Conservation (phyloP, 2,329 filamentous ascomycete species). For the Dothistroma pini region DNA sequence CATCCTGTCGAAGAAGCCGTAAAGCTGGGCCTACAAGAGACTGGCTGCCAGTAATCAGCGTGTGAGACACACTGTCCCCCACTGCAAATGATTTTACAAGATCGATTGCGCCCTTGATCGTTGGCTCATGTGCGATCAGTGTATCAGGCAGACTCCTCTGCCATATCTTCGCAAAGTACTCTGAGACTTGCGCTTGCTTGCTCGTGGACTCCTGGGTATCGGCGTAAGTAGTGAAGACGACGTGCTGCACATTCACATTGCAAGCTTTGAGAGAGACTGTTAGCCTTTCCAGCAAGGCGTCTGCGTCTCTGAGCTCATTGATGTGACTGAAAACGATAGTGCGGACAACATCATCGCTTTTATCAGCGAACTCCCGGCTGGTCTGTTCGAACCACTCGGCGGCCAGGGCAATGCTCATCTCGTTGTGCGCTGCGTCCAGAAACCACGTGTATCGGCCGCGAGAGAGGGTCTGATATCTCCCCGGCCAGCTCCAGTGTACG, state of each 20-base stretch:
- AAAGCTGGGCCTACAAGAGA: conserved; percentile 19
- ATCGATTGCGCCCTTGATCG: conserved; percentile 16
- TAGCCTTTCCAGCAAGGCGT: conserved; percentile 17
- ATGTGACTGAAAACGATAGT: conserved; percentile 29
- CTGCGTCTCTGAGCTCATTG: conserved; percentile 25
- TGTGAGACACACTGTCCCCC: conserved; percentile 1
- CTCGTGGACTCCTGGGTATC: conserved; percentile 9
- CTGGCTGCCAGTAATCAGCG: conserved; percentile 21
- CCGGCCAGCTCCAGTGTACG: conserved; percentile 24
- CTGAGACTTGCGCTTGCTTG: neutral
- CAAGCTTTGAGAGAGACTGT: conserved; percentile 12
- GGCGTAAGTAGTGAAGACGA: conserved; percentile 28
- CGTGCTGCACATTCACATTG: conserved; percentile 19
- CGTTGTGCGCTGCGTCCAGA: conserved; percentile 44
- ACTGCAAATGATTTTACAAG: conserved; percentile 6
- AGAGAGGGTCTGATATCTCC: conserved; percentile 23
- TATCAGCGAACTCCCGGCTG: neutral
- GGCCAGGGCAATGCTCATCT: conserved; percentile 38
- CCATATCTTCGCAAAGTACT: conserved; percentile 11
- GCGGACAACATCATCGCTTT: neutral
- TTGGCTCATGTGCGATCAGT: conserved; percentile 16
- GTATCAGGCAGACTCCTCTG: neutral
- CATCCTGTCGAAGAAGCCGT: neutral
- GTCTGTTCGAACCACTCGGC: conserved; percentile 38
- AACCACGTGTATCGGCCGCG: conserved; percentile 34